phyloP scores from a whole-genome alignment of 306 rosid genomes.

The Malus sylvestris region DNA sequence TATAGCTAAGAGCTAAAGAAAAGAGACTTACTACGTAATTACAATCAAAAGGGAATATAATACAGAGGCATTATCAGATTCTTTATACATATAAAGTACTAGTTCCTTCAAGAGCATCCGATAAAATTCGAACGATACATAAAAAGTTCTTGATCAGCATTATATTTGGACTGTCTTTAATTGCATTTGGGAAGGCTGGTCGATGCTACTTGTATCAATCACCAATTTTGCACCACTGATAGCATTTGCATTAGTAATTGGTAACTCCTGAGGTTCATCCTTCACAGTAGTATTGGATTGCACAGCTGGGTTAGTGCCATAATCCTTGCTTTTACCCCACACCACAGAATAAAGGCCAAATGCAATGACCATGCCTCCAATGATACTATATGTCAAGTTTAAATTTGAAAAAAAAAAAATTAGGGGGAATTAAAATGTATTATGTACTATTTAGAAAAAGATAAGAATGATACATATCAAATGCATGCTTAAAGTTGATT shows the following conservation, averaged over 20 bases:
- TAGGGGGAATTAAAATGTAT: background rate
- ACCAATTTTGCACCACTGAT: background rate
- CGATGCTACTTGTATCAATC: background rate
- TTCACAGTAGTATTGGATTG: slow-evolving; percentile 14
- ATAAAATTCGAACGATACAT: too few species aligned
- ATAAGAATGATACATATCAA: background rate
- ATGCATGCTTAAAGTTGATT: background rate
- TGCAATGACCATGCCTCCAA: slow-evolving; percentile 61
- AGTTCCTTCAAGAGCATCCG: background rate
- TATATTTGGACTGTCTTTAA: slow-evolving; percentile 1
- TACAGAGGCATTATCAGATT: background rate
- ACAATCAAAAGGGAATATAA: background rate
- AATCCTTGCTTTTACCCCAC: slow-evolving; percentile 81
- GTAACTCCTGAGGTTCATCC: slow-evolving; percentile 11
- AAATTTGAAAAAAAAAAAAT: background rate
- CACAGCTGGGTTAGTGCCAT: slow-evolving; percentile 9
- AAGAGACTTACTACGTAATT: background rate
- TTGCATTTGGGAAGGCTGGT: background rate
- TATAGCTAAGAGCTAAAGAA: too few species aligned
- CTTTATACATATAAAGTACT: background rate
- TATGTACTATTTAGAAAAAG: background rate
- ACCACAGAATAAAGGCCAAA: slow-evolving; percentile 66
- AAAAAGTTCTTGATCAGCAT: background rate
- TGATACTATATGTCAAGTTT: slow-evolving; percentile 24
- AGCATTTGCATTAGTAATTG: background rate